Conservation (phyloP, 345 rosid genomes). For the Gossypium turneri region DNA sequence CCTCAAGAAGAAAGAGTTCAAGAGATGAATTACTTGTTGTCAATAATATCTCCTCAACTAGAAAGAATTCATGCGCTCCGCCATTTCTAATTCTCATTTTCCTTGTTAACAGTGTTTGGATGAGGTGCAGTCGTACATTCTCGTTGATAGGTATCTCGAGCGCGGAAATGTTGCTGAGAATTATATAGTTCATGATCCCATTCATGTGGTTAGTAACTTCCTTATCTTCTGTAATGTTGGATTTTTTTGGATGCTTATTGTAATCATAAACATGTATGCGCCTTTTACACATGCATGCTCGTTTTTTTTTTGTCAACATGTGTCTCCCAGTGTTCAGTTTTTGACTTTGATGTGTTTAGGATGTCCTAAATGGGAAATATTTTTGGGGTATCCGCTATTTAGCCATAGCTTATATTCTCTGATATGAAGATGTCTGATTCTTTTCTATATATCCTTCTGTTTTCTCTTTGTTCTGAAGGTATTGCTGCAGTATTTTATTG, state of each 20-base stretch:
- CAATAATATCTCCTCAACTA: background rate
- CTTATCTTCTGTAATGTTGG: background rate
- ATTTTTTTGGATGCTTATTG: background rate
- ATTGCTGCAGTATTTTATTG: conserved; percentile 72
- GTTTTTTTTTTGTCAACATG: background rate
- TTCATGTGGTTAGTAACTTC: conserved; percentile 55
- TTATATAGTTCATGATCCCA: conserved; percentile 43
- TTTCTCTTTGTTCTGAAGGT: conserved; percentile 41
- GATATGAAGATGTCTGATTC: background rate
- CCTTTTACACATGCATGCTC: background rate
- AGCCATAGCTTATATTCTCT: background rate
- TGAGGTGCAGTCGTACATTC: conserved; percentile 84
- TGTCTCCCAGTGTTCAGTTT: background rate
- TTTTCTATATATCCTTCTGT: background rate
- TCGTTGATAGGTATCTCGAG: conserved; percentile 61
- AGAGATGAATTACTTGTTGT: background rate
- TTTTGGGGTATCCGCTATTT: background rate
- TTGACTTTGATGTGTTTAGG: background rate
- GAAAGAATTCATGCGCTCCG: background rate
- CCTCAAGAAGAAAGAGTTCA: background rate
- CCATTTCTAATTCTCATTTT: background rate
- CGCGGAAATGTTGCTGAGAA: conserved; percentile 31
- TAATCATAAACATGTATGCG: background rate
- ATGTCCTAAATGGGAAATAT: background rate
- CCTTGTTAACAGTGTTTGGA: conserved; percentile 59